phyloP scores from a whole-genome alignment of 83 land plant genomes.

The Picea mariana region DNA sequence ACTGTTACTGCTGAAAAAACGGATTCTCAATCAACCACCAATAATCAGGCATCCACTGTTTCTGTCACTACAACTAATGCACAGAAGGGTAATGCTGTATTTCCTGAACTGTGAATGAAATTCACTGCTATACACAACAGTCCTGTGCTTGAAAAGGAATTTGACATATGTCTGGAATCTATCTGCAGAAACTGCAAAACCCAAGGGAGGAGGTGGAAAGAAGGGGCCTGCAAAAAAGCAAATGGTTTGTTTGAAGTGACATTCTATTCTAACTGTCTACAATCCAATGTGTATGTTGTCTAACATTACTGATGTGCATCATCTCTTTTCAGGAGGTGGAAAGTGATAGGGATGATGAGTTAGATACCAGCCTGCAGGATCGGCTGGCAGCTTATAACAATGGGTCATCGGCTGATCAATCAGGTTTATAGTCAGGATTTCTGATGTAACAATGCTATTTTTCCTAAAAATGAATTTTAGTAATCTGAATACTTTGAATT shows the following conservation, averaged over 20 bases:
- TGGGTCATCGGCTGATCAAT: constrained; percentile 41
- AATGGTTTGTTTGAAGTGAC: constrained; percentile 6
- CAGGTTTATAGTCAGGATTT: constrained; percentile 15
- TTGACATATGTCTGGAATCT: background rate
- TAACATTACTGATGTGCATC: constrained; percentile 5
- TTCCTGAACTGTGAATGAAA: background rate
- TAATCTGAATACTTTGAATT: too few species aligned
- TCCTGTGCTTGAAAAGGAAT: background rate
- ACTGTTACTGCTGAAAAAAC: constrained; percentile 16
- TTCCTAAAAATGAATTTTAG: too few species aligned
- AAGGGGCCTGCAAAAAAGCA: constrained; percentile 15
- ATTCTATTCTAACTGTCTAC: too few species aligned
- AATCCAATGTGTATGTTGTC: background rate
- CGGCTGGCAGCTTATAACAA: constrained; percentile 72
- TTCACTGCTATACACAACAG: too few species aligned
- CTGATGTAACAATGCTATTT: too few species aligned
- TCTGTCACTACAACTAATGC: background rate
- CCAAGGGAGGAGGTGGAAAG: constrained; percentile 13
- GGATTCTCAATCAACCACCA: background rate
- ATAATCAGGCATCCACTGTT: background rate
- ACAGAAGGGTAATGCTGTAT: constrained; percentile 16
- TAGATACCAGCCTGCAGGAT: constrained; percentile 51
- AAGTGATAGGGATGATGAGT: constrained; percentile 76
- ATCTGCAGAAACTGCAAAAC: constrained; percentile 8
- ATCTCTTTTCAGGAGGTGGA: constrained; percentile 24